Conservation (phyloP, 306 rosid genomes). For the Spatholobus suberectus region DNA sequence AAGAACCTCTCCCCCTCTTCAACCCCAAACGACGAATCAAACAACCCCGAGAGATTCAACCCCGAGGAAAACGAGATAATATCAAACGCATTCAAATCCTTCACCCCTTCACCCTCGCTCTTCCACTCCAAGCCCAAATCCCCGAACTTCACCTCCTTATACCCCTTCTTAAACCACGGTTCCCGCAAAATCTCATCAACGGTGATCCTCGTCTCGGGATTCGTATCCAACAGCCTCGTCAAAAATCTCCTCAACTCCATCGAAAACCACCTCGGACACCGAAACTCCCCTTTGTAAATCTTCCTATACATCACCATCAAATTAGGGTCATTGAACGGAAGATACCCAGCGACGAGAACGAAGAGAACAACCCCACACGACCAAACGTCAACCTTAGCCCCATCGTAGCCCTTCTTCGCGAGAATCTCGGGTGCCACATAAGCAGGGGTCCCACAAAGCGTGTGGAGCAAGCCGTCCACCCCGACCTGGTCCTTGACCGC, state of each 20-base stretch:
- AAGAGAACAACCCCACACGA: slow-evolving; percentile 70
- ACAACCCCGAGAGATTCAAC: slow-evolving; percentile 64
- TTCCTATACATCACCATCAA: slow-evolving; percentile 75
- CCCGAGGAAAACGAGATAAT: slow-evolving; percentile 68
- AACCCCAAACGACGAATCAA: slow-evolving; percentile 22
- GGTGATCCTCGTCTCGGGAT: slow-evolving; percentile 67
- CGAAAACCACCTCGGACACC: slow-evolving; percentile 77
- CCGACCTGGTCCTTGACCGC: slow-evolving; percentile 63
- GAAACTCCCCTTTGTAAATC: slow-evolving; percentile 71
- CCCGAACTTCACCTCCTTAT: slow-evolving; percentile 45
- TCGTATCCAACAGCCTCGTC: slow-evolving; percentile 61
- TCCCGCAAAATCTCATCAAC: slow-evolving; percentile 60
- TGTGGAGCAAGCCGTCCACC: slow-evolving; percentile 70
- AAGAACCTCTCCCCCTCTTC: slow-evolving; percentile 52
- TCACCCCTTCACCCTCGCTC: slow-evolving; percentile 37
- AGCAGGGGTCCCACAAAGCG: slow-evolving; percentile 85
- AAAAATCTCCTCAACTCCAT: slow-evolving; percentile 58
- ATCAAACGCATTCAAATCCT: slow-evolving; percentile 70
- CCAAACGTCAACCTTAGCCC: slow-evolving; percentile 80
- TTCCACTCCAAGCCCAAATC: slow-evolving; percentile 16
- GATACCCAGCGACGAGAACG: slow-evolving; percentile 69
- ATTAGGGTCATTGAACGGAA: slow-evolving; percentile 79
- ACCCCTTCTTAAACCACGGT: slow-evolving; percentile 68
- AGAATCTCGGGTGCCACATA: slow-evolving; percentile 89
- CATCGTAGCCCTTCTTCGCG: slow-evolving; percentile 74